A percentile compares a stretch with the other conserved stretches of the same genome.
Conservation (phyloP, 2,329 filamentous ascomycete species). For the Dactylellina haptotyla region DNA sequence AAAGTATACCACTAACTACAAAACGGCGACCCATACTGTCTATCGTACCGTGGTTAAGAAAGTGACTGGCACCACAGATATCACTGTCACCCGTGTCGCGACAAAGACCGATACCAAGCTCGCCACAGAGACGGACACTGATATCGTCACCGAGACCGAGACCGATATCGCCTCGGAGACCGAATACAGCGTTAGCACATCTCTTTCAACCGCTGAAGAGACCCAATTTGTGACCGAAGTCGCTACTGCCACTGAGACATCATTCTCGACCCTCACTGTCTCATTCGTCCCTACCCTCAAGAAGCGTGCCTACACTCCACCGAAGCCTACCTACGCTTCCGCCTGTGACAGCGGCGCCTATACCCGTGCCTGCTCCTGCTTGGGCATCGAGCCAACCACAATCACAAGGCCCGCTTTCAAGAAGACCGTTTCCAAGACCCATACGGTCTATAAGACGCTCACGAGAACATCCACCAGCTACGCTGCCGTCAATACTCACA, state of each 20-base stretch:
- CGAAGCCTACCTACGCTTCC: slow-evolving; percentile 35
- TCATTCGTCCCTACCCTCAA: not conserved
- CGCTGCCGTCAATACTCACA: slow-evolving; percentile 6
- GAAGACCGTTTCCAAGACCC: slow-evolving; percentile 27
- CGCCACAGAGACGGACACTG: slow-evolving; percentile 18
- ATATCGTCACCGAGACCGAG: slow-evolving; percentile 20
- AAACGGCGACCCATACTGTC: slow-evolving; percentile 10
- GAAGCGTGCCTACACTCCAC: not conserved
- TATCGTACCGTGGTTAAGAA: not conserved
- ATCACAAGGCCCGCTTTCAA: slow-evolving; percentile 29
- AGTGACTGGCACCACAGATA: slow-evolving; percentile 10
- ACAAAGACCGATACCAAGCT: slow-evolving; percentile 23
- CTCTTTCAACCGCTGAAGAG: slow-evolving; percentile 19
- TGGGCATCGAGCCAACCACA: slow-evolving; percentile 38
- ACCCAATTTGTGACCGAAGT: slow-evolving; percentile 13
- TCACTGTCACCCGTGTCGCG: too few relatives aligned
- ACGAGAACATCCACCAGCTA: not conserved
- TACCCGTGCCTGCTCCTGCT: slow-evolving; percentile 45
- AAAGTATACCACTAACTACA: slow-evolving; percentile 17
- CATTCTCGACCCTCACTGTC: slow-evolving; percentile 18
- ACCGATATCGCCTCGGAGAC: slow-evolving; percentile 27
- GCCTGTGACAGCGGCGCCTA: slow-evolving; percentile 25
- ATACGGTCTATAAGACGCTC: slow-evolving; percentile 17
- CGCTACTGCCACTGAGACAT: slow-evolving; percentile 19
- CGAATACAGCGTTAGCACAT: slow-evolving; percentile 28